A percentile compares a stretch with the other conserved stretches of the same genome.
Evolutionary conservation across 169 alveolate genomes (phyloP).

Genomic region (Blepharisma undulans): DNA sequence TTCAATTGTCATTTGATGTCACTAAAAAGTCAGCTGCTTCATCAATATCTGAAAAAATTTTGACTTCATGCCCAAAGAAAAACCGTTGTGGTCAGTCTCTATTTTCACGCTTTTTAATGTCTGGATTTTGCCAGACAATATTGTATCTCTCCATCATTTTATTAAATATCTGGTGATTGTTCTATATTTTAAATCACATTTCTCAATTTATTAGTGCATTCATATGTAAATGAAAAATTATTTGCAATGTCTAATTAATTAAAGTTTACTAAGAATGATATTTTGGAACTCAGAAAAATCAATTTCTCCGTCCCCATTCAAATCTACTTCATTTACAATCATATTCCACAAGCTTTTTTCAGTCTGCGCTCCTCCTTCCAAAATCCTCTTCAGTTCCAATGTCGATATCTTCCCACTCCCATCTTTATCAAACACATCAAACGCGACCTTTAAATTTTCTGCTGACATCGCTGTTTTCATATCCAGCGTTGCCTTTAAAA

Average conservation of each 20-base stretch:
- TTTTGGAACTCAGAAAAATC: constrained; percentile 54
- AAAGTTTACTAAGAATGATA: constrained; percentile 34
- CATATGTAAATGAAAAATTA: no score
- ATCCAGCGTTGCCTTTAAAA: constrained; percentile 59
- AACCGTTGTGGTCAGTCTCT: neutral
- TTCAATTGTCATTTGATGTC: neutral
- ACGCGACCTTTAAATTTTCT: constrained; percentile 51
- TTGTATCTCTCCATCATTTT: neutral
- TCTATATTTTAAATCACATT: no score
- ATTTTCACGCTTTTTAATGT: neutral
- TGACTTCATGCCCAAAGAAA: neutral
- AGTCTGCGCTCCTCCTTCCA: constrained; percentile 3
- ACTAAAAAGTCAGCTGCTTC: neutral
- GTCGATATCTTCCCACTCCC: constrained; percentile 34
- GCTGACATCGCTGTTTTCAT: constrained; percentile 34
- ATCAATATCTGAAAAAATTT: neutral
- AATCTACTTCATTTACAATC: constrained; percentile 51
- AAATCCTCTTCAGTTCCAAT: constrained; percentile 11
- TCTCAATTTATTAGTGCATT: no score
- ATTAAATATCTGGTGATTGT: no score
- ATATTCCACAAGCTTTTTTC: constrained; percentile 34
- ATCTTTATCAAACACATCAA: constrained; percentile 60
- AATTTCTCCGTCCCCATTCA: constrained; percentile 57
- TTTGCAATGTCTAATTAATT: neutral
- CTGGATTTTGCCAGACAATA: neutral